Conservation (phyloP, 495 filamentous ascomycete genomes). For the Penicillium longicatenatum region DNA sequence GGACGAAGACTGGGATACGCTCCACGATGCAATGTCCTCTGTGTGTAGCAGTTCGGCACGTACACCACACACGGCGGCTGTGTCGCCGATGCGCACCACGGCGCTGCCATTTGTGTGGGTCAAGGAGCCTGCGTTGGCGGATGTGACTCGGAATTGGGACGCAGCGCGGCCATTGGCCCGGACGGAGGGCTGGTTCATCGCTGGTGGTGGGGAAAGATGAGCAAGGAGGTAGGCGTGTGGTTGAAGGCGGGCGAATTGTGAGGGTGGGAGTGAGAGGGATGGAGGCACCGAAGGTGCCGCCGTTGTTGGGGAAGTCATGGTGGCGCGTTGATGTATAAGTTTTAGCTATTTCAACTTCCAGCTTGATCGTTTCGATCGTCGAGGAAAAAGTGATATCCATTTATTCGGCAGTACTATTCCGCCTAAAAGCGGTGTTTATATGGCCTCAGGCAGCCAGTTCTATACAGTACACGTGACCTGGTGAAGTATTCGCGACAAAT, state of each 20-base stretch:
- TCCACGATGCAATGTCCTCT: conserved; percentile 66
- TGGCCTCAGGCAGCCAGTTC: conserved; percentile 6
- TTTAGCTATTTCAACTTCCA: background rate
- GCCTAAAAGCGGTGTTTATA: conserved; percentile 16
- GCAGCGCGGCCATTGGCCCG: conserved; percentile 80
- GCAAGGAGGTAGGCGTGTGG: conserved; percentile 87
- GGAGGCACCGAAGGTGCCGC: conserved; percentile 33
- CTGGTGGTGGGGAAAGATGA: conserved; percentile 66
- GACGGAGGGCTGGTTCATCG: conserved; percentile 55
- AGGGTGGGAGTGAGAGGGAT: conserved; percentile 70
- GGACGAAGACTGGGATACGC: conserved; percentile 38
- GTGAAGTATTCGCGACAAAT: background rate
- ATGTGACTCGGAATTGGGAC: conserved; percentile 65
- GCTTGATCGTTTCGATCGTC: background rate
- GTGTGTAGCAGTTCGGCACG: conserved; percentile 81
- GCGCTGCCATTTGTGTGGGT: conserved; percentile 87
- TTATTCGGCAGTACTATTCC: conserved; percentile 38
- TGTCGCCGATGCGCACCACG: conserved; percentile 85
- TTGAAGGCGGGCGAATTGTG: conserved; percentile 85
- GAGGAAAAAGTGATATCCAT: conserved; percentile 29
- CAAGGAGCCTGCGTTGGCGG: conserved; percentile 75
- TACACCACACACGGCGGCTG: conserved; percentile 88
- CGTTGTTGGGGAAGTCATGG: conserved; percentile 31
- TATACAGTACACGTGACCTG: background rate
- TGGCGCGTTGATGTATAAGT: background rate